phyloP scores from a whole-genome alignment of 768 basidiomycete genomes.

The Pleurotus pulmonarius region DNA sequence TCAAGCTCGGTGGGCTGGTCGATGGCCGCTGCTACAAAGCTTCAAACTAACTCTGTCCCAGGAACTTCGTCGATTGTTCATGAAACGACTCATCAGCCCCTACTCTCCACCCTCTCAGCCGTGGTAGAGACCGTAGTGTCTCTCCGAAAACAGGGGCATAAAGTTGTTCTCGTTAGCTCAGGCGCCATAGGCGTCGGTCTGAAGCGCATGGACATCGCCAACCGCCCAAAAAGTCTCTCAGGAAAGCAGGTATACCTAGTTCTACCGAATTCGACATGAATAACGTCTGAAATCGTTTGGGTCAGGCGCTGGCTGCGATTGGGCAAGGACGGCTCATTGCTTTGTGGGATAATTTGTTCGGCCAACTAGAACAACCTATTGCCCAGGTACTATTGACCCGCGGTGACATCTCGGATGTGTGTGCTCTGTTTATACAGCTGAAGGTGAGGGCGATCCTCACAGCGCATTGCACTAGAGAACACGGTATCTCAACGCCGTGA shows the following conservation, averaged over 20 bases:
- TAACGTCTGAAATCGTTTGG: neutral
- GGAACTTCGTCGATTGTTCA: slow-evolving; percentile 97
- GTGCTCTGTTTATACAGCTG: slow-evolving; percentile 14
- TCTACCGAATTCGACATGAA: neutral
- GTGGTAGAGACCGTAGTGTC: slow-evolving; percentile 88
- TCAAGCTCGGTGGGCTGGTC: slow-evolving; percentile 67
- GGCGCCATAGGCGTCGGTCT: slow-evolving; percentile 97
- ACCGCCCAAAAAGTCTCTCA: slow-evolving; percentile 76
- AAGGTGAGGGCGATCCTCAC: slow-evolving; percentile 13
- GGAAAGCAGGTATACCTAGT: slow-evolving; percentile 79
- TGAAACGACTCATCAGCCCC: slow-evolving; percentile 87
- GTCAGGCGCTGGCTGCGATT: slow-evolving; percentile 90
- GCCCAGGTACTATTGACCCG: slow-evolving; percentile 93
- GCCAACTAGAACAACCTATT: slow-evolving; percentile 90
- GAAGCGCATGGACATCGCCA: slow-evolving; percentile 83
- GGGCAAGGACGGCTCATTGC: slow-evolving; percentile 96
- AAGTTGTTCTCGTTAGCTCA: slow-evolving; percentile 92
- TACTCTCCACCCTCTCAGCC: slow-evolving; percentile 86
- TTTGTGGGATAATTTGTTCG: slow-evolving; percentile 95
- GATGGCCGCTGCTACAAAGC: slow-evolving; percentile 7
- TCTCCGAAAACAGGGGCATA: slow-evolving; percentile 79
- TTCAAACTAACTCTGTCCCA: slow-evolving; percentile 24
- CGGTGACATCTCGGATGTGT: slow-evolving; percentile 95
- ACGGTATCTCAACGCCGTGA: slow-evolving; percentile 93
- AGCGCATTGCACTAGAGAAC: slow-evolving; percentile 60